Percentiles rank a stretch among this genome's conserved stretches.
Conservation (phyloP, 2,329 filamentous ascomycete genomes). For the Xenoacremonium recifei region DNA sequence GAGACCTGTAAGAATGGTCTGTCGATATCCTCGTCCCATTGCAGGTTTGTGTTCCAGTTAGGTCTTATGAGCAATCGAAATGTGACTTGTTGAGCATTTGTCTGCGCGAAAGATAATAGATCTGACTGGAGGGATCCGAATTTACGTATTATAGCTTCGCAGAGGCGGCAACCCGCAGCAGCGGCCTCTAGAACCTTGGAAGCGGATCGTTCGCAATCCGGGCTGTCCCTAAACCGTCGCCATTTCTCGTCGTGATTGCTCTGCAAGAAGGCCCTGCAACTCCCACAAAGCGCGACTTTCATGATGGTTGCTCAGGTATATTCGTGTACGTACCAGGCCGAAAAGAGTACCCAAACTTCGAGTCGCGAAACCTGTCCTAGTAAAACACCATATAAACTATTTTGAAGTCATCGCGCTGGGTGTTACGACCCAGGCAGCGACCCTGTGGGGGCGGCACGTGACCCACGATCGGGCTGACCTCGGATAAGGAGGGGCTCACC, state of each 20-base stretch:
- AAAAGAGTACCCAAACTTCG: too few species aligned
- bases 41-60: background rate
- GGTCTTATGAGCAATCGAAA: background rate
- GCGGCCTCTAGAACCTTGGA: background rate
- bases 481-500: too few species aligned
- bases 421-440: too few species aligned
- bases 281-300: background rate
- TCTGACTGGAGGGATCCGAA: background rate
- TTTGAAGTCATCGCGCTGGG: too few species aligned
- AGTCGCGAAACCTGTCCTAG: too few species aligned
- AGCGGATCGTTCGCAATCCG: background rate
- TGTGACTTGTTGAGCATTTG: background rate
- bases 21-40: background rate
- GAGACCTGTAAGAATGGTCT: background rate
- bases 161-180: background rate
- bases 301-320: too few species aligned
- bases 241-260: background rate
- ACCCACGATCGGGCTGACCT: too few species aligned
- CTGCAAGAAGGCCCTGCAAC: background rate
- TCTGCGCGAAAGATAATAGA: background rate
- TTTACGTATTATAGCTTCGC: background rate
- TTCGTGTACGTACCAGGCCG: too few species aligned
- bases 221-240: background rate
- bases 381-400: too few species aligned
- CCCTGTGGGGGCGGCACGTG: too few species aligned